Evolutionary conservation across 164 flowering plant genomes (phyloP), one percentile per base, ranked within the genome.

Genomic region (Tinospora cordifolia): DNA sequence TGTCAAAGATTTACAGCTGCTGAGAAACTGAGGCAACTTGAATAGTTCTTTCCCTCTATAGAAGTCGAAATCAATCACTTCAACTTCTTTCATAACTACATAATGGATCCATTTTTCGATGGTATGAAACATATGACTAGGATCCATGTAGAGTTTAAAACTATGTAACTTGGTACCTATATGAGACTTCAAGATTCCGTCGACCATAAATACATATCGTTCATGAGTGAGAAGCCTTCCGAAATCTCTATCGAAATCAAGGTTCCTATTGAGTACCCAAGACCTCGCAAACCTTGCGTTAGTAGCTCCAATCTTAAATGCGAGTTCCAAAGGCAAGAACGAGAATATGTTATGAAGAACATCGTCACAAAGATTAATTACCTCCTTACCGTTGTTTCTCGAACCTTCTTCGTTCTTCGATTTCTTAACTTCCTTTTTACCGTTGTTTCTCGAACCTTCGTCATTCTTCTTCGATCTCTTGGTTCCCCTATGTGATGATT

Each of bases 291-390:
- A 65, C 3, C 68, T 21, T 15, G 44, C 0, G 2, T 26, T 19
- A 14, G 25, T 21, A 21, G 51, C 68, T 38, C 51, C 24, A 9
- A 65, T 40, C 49, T 25, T 40, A 10, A n/a, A 39, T 6, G 51
- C 21, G 51, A 12, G n/a, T 26, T 40, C 21, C 11, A 65, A 11
- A 1, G 68, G 68, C 25, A 65, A 39, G 68, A 38, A 65, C 3
- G 51, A 40, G 24, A 65, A 21, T 26, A 65, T 65, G 27, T 65
- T 65, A n/a, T 65, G 51, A 9, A 65, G 14, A 21, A 65, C 68
- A 40, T 65, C 51, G 0, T 65, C 68, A 14, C 24, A 17, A 65
- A 65, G 15, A 6, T 65, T 65, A 49, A 65, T 5, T n/a, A 30
- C 30, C 26, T 62, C 62, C 24, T 58, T 44, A 9, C 2, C 12